Evolutionary conservation across 202 grass and related monocot species (phyloP).

Genomic region (Dendrocalamus latiflorus): DNA sequence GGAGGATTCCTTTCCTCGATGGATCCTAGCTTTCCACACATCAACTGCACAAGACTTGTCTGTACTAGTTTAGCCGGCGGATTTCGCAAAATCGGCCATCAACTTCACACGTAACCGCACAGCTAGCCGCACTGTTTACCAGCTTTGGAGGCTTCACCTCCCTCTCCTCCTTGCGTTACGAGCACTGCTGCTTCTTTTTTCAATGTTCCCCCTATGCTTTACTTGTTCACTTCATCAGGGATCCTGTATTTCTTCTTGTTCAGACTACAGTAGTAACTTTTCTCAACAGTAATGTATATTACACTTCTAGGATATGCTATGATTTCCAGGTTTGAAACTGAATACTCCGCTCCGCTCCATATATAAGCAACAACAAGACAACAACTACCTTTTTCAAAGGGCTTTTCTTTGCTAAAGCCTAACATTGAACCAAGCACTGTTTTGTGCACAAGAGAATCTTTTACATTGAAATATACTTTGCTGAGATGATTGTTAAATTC

Average conservation of each 20-base stretch:
- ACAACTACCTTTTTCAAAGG: not conserved
- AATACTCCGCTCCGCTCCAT: not conserved
- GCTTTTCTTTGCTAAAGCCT: not conserved
- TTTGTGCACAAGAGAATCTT: not conserved
- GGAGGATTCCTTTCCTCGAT: not conserved
- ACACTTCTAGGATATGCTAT: not conserved
- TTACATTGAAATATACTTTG: not conserved
- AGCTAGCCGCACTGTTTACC: not conserved
- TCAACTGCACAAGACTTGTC: not conserved
- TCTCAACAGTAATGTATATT: not conserved
- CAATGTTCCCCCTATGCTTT: not conserved
- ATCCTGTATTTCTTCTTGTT: not conserved
- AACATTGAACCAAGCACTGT: not conserved
- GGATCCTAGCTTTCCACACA: not conserved
- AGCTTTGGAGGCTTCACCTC: constrained; percentile 13
- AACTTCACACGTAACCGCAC: not conserved
- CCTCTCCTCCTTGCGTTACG: not conserved
- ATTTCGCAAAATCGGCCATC: not conserved
- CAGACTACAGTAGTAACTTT: not conserved
- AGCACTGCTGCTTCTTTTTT: not conserved
- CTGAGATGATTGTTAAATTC: not conserved
- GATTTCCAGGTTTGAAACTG: not conserved
- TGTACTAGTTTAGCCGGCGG: not conserved
- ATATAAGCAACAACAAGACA: not conserved
- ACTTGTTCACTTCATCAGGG: not conserved